Evolutionary conservation across 192 early-diverging fungal species (phyloP), one percentile per base, ranked within the genome.

Genomic region (Umbelopsis ramanniana): DNA sequence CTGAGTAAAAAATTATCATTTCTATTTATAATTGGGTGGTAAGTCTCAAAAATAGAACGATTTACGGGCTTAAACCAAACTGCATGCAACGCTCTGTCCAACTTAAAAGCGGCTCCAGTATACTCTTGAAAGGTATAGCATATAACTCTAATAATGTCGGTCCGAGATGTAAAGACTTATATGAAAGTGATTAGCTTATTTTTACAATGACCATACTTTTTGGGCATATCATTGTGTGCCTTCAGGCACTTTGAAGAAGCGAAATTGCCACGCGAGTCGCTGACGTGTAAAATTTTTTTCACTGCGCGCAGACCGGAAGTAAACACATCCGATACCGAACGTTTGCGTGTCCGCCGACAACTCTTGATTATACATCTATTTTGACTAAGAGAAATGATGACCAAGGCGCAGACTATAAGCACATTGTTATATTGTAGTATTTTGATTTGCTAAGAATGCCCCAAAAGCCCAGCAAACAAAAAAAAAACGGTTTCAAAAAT

Each of bases 251-350:
- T 40, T 4, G 6, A 43, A 43, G 40, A 6, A 7, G 15, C 57
- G 35, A 14, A 15, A 17, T 26, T 35, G 57, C 57, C 57, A 63
- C 57, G 57, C 57, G 33, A 57, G 33, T 54, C 10, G 33, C 57
- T 63, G 33, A 63, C 57, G 17, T 33, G 24, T 57, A 33, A 57
- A 43, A 7, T 43, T 43, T 43, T 43, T 14, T 19, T n/a, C 48
- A 50, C 19, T 50, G 48, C 48, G 11, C 48, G 19, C n/a, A 15
- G 15, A 5, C 7, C 57, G 57, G 57, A 37, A 37, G 24, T 33
- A 17, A 63, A 35, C 26, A 19, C 33, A 63, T 63, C 57, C 57
- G 57, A 15, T 50, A 15, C 48, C 48, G 48, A 43, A 43, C 11
- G 8, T 43, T 43, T 43, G 6, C 48, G 15, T 17, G 48, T 50